phyloP scores from a whole-genome alignment of 139 green algal species.

The Tetradesmus obliquus region DNA sequence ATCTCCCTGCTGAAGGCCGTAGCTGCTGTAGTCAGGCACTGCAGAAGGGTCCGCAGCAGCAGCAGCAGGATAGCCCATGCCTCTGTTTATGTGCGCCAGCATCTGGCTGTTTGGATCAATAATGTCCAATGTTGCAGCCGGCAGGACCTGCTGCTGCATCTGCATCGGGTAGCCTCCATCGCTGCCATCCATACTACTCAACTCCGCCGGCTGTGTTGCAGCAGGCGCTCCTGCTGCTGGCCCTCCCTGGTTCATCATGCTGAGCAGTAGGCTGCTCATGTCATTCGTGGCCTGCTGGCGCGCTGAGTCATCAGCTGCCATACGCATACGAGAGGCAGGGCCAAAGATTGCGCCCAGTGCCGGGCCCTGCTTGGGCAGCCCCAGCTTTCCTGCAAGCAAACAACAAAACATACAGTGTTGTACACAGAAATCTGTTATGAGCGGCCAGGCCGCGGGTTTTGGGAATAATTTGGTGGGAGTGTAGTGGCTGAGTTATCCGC shows the following conservation, averaged over 20 bases:
- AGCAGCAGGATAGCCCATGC: neutral
- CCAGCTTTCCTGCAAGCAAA: neutral
- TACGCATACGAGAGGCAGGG: neutral
- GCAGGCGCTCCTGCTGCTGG: neutral
- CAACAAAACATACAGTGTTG: neutral
- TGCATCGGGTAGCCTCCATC: neutral
- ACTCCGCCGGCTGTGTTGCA: too few species aligned
- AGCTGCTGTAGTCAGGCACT: neutral
- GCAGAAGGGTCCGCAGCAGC: neutral
- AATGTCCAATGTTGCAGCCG: neutral
- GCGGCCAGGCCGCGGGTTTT: too few species aligned
- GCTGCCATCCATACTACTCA: neutral
- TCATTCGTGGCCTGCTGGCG: neutral
- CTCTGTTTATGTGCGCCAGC: neutral
- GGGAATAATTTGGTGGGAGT: too few species aligned
- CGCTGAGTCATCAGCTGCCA: neutral
- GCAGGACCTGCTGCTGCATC: neutral
- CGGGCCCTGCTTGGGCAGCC: neutral
- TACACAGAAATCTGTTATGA: too few species aligned
- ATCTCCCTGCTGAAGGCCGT: neutral
- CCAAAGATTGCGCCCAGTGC: neutral
- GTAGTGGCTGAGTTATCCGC: too few species aligned
- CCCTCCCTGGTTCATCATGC: neutral
- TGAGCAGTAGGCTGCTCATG: neutral
- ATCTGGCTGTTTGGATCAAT: neutral